phyloP scores from a whole-genome alignment of 202 grass and related monocot genomes.

The Setaria italica region DNA sequence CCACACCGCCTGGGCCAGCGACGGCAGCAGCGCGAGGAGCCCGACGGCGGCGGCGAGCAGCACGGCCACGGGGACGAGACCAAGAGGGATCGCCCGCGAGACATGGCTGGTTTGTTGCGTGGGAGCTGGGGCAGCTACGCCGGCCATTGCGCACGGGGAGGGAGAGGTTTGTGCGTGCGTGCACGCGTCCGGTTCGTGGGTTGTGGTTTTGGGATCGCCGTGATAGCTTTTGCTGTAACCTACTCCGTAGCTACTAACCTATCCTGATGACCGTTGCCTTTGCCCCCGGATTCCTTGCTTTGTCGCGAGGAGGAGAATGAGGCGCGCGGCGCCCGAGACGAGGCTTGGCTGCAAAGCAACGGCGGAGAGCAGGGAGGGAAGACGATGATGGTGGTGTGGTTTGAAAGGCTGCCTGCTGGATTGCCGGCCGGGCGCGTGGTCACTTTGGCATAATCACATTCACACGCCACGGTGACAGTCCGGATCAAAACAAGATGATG shows the following conservation, averaged over 20 bases:
- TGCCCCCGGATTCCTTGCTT: conserved; percentile 58
- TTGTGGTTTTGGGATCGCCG: conserved; percentile 42
- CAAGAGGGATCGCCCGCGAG: conserved; percentile 28
- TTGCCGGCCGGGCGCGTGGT: conserved; percentile 14
- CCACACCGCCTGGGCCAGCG: conserved; percentile 71
- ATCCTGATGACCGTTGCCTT: not conserved
- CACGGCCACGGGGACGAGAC: conserved; percentile 57
- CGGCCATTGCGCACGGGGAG: conserved; percentile 36
- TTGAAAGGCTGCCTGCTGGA: conserved; percentile 34
- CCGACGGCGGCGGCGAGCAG: conserved; percentile 59
- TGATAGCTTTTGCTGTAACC: conserved; percentile 11
- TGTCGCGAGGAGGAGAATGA: conserved; percentile 43
- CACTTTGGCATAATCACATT: conserved; percentile 52
- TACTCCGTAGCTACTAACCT: too few species aligned
- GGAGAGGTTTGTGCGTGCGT: not conserved
- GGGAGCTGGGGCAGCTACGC: conserved; percentile 1
- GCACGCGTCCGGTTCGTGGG: conserved; percentile 5
- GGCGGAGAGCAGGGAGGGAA: conserved; percentile 14
- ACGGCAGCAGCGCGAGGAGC: conserved; percentile 66
- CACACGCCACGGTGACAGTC: conserved; percentile 40
- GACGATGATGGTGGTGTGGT: conserved; percentile 21
- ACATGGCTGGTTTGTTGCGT: not conserved
- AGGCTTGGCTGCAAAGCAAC: conserved; percentile 64
- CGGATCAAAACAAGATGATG: not conserved
- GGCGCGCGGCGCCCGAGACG: conserved; percentile 4